Conservation (phyloP, 169 alveolate species). For the Plasmodium vivax region DNA sequence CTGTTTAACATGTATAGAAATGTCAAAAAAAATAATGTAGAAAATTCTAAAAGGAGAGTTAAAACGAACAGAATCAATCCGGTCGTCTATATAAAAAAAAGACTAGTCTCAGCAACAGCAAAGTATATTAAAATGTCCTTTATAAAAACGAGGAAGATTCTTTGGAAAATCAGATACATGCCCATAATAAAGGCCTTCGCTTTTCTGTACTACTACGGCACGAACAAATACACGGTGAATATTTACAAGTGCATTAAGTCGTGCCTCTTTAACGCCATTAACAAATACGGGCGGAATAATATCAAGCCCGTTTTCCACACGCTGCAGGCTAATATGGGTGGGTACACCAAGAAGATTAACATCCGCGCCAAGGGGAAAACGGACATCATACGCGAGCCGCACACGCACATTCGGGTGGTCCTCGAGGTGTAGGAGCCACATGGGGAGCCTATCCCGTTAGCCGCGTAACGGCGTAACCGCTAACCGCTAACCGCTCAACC, state of each 20-base stretch:
- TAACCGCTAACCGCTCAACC: neutral
- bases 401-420: slow-evolving; percentile 70
- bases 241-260: slow-evolving; percentile 70
- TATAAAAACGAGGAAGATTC: slow-evolving; percentile 54
- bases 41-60: slow-evolving; percentile 54
- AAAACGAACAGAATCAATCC: slow-evolving; percentile 74
- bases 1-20: slow-evolving; percentile 65
- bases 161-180: slow-evolving; percentile 74
- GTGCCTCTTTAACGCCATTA: slow-evolving; percentile 62
- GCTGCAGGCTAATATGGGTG: slow-evolving; percentile 74
- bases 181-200: slow-evolving; percentile 64
- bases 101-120: slow-evolving; percentile 72
- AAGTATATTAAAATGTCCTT: slow-evolving; percentile 61
- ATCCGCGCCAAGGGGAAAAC: slow-evolving; percentile 68
- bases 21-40: slow-evolving; percentile 54
- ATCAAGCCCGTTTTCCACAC: slow-evolving; percentile 69
- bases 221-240: slow-evolving; percentile 68
- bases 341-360: slow-evolving; percentile 64
- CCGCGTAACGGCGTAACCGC: too few species aligned
- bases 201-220: slow-evolving; percentile 64
- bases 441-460: neutral
- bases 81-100: slow-evolving; percentile 55
- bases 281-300: slow-evolving; percentile 64
- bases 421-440: slow-evolving; percentile 11
- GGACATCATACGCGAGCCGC: slow-evolving; percentile 72